phyloP scores from a whole-genome alignment of 1,284 basidiomycete species.

The Phaffia rhodozyma region DNA sequence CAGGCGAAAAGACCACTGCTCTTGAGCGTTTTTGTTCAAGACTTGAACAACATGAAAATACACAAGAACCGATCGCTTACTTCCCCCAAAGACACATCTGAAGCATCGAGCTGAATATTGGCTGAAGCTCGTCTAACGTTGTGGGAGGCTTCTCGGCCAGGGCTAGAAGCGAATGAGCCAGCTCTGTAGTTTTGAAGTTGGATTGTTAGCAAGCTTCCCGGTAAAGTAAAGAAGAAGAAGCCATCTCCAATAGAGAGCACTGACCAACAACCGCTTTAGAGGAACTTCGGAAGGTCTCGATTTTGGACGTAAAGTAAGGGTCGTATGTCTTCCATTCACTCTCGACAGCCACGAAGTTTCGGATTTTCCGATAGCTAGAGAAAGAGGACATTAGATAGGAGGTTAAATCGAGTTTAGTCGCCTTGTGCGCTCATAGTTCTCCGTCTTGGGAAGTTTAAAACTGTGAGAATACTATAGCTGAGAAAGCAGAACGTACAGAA shows the following conservation, averaged over 20 bases:
- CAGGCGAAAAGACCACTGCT: neutral
- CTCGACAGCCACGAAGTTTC: constrained; percentile 60
- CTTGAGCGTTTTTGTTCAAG: too few relatives aligned
- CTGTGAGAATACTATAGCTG: neutral
- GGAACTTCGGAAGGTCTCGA: constrained; percentile 69
- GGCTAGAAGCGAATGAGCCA: constrained; percentile 26
- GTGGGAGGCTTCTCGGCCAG: constrained; percentile 4
- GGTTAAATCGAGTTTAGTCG: constrained; percentile 43
- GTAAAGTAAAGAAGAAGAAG: neutral
- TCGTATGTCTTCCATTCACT: constrained; percentile 67
- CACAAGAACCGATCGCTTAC: constrained; percentile 20
- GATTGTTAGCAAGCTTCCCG: constrained; percentile 51
- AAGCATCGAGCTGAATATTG: constrained; percentile 70
- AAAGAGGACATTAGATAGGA: neutral
- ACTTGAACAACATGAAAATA: neutral
- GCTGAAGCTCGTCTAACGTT: constrained; percentile 36
- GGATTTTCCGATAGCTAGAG: constrained; percentile 67
- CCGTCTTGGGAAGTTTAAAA: constrained; percentile 1
- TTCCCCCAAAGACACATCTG: constrained; percentile 76
- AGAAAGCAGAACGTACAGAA: constrained; percentile 33
- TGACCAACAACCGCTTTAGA: constrained; percentile 63
- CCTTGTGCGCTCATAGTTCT: constrained; percentile 37
- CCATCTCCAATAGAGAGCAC: constrained; percentile 22
- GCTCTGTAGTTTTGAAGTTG: constrained; percentile 50
- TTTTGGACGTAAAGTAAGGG: constrained; percentile 72